Percentiles rank a stretch among this genome's conserved stretches.
Evolutionary conservation across 2,329 filamentous ascomycete species (phyloP).

Genomic region (Cytospora paraplurivora): DNA sequence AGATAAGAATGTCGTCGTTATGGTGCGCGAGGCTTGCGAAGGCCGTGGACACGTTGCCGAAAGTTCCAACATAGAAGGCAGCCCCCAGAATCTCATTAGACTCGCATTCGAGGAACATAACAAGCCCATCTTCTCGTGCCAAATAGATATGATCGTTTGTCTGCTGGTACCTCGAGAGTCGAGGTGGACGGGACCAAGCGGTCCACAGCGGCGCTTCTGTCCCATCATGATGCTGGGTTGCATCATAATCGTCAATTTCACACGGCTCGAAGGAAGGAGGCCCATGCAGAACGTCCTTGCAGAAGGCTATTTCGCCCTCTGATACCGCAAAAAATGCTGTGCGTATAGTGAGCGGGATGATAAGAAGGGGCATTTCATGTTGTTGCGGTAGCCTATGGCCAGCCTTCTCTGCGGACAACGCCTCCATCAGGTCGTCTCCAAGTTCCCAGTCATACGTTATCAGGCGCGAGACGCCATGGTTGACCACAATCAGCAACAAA

Average conservation of each 20-base stretch:
- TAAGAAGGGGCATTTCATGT: constrained; percentile 64
- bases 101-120: constrained; percentile 72
- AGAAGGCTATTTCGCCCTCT: constrained; percentile 58
- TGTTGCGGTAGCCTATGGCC: constrained; percentile 54
- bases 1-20: constrained; percentile 72
- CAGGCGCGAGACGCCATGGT: constrained; percentile 53
- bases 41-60: constrained; percentile 77
- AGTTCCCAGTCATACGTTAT: constrained; percentile 64
- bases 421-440: constrained; percentile 48
- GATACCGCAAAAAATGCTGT: constrained; percentile 72
- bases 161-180: constrained; percentile 62
- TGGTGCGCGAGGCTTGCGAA: constrained; percentile 67
- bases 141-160: constrained; percentile 80
- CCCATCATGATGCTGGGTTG: constrained; percentile 52
- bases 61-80: constrained; percentile 62
- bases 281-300: constrained; percentile 55
- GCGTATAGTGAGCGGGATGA: constrained; percentile 72
- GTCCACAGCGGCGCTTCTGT: constrained; percentile 67
- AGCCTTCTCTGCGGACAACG: constrained; percentile 49
- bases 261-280: constrained; percentile 52
- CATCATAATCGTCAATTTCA: constrained; percentile 43
- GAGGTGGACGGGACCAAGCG: constrained; percentile 78
- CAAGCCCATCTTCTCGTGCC: constrained; percentile 81
- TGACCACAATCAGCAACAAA: constrained; percentile 66
- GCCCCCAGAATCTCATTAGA: constrained; percentile 57